Evolutionary conservation across 2,329 filamentous ascomycete species (phyloP).

Genomic region (Orbilia javanica): DNA sequence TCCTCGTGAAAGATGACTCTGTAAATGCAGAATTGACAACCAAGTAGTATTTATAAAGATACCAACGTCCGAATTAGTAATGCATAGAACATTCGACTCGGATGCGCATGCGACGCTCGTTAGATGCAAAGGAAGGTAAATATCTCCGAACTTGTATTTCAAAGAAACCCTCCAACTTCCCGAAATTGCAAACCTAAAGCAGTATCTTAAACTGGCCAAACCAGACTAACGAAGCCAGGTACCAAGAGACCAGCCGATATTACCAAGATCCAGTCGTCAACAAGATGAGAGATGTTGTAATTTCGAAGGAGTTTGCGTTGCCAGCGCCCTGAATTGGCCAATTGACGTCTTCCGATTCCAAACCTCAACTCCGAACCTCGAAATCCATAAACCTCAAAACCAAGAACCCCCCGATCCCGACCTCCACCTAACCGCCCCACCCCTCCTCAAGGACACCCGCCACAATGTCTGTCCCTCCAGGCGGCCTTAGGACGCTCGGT

Average conservation of each 20-base stretch:
- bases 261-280: neutral
- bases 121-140: neutral
- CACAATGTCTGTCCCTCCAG: conserved; percentile 62
- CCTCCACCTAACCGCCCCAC: neutral
- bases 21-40: neutral
- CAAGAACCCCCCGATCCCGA: neutral
- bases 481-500: conserved; percentile 71
- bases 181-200: neutral
- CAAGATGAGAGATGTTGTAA: conserved; percentile 30
- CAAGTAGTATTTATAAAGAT: conserved; percentile 23
- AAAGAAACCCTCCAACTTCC: neutral
- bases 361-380: conserved; percentile 24
- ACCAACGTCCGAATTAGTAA: conserved; percentile 18
- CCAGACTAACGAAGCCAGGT: neutral
- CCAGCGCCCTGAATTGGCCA: conserved; percentile 11
- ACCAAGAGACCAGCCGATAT: neutral
- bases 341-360: conserved; percentile 40
- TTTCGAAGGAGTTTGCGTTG: conserved; percentile 44
- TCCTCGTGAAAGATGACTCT: neutral
- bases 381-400: conserved; percentile 1
- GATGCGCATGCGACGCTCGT: neutral
- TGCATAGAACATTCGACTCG: neutral
- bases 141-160: neutral
- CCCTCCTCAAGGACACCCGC: conserved; percentile 45
- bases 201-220: neutral